Base-by-base conservation (phyloP, 306 rosid genomes). In the Quercus wislizeni region DNA sequence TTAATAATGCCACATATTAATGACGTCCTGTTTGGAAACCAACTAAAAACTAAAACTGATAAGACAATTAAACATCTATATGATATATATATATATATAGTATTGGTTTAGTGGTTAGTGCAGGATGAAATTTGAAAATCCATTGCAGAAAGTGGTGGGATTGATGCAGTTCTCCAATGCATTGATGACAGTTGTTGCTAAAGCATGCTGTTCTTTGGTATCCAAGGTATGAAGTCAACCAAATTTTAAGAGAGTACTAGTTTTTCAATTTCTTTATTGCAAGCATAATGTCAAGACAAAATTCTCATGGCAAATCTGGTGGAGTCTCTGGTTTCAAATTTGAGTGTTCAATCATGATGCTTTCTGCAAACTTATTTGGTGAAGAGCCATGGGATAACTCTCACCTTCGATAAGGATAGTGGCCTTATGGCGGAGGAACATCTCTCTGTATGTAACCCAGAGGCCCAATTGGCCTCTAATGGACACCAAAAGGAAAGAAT, bases 161-260 rank as follows among this genome's bases (percentile, higher is more conserved):
- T 93, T 78, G 99, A 95, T 89, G 92, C 89, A 59, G 76, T 88
- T 82, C 96, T 89, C 31, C 55, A 71, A 83, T 87, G 82, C 56
- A 84, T 88, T 76, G 87, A 88, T 59, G 84, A 86, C 54, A 87
- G 90, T 74, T 75, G 89, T 57, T 56, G 98, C 98, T 71, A 90
- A 75, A 90, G 90, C 84, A 81, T 92, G 91, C 78, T 92, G 98
- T 83, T 89, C 97, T 63, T 87, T 95, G 83, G 91, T 95, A 72
- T 86, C 97, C 33, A 95, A 91, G 97, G 98, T 95, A 79, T 75
- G 61, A 28, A 33, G 51, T 68, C 41, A 74, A 82, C 63, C 52
- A 62, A 35, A 62, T 62, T 13, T 27, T 27, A 12, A 62, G 38
- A 57, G 27, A 57, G 19, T 8, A 21, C 20, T 23, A 28, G 46